Conservation (phyloP, 1,284 basidiomycete species). For the Schizophyllum amplum region DNA sequence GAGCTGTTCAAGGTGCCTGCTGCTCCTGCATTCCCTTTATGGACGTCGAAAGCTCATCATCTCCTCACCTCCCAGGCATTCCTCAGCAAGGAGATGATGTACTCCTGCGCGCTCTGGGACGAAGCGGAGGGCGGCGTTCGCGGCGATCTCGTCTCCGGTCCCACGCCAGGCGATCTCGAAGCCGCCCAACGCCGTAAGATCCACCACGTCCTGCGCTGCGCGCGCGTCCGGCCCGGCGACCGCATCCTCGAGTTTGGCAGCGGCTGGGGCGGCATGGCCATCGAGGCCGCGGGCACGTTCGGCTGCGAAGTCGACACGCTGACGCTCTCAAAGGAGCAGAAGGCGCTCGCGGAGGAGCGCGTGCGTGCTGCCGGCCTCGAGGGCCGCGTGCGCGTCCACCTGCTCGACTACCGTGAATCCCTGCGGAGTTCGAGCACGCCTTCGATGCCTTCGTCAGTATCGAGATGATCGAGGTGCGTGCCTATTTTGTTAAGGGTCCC, state of each 20-base stretch:
- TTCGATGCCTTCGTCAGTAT: constrained; percentile 88
- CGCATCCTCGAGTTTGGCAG: constrained; percentile 87
- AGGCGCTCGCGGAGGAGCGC: constrained; percentile 76
- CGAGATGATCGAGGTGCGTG: constrained; percentile 81
- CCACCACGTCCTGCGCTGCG: constrained; percentile 66
- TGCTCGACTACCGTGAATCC: constrained; percentile 85
- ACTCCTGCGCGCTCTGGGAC: constrained; percentile 79
- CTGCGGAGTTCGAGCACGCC: constrained; percentile 63
- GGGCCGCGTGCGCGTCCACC: constrained; percentile 69
- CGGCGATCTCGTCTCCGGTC: constrained; percentile 49
- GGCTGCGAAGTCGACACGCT: constrained; percentile 84
- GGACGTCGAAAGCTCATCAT: constrained; percentile 13
- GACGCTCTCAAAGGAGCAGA: constrained; percentile 83
- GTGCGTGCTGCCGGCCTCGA: constrained; percentile 67
- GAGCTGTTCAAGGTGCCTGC: constrained; percentile 59
- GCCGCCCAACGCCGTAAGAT: constrained; percentile 78
- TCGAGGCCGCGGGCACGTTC: constrained; percentile 66
- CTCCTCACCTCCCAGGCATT: constrained; percentile 47
- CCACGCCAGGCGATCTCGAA: constrained; percentile 63
- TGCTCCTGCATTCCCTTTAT: constrained; percentile 5
- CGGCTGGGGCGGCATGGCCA: constrained; percentile 87
- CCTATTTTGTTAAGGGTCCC: constrained; percentile 13
- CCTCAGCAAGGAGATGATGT: constrained; percentile 87
- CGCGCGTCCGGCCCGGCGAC: constrained; percentile 69
- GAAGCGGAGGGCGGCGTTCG: constrained; percentile 65